Base-by-base conservation (phyloP, 805 yeast genomes). In the Candida orba region DNA sequence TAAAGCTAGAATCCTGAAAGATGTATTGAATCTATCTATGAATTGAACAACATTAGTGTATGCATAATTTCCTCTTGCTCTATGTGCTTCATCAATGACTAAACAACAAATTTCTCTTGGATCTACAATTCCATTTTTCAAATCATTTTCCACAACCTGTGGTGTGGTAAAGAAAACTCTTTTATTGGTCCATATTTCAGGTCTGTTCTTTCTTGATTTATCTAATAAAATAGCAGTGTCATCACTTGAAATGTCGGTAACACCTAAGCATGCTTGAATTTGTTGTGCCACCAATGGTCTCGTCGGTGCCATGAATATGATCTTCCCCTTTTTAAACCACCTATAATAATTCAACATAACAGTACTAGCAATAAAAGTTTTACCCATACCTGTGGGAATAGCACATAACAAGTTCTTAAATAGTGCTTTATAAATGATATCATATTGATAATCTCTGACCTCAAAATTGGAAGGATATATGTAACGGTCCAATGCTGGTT, bases 251-350 rank as follows among this genome's bases (percentile, higher is more conserved):
- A 95, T 78, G 4, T 96, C 97, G 0, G 95, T 82, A 14, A 86
- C 79, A 8, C 87, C 83, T 43, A 88, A 72, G 58, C 96, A 93
- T 1, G 98, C 97, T 56, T 84, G 84, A 51, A 91, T 84, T 64
- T 93, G 99, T 64, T 93, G 99, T 1, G 96, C 90, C 7, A 93
- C 98, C 43, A 93, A 70, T 0, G 99, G 99, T 51, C 90, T 72
- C 2, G 99, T 93, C 0, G 99, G 99, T 0, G 99, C 99, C 82
- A 91, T 81, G 62, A 93, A 93, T 2, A 95, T 76, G 51, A 93
- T 78, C 57, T 90, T 93, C 3, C 88, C 79, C 5, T 65, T 60
- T 14, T 75, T 75, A 18, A 90, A 84, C 99, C 99, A 93, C 39
- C 95, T 66, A 52, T 76, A 80, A 64, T 75, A 93, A 59, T 93